Percentiles rank a stretch among this genome's conserved stretches.
phyloP scores from a whole-genome alignment of 257 asterid genomes.

The Agastache rugosa region DNA sequence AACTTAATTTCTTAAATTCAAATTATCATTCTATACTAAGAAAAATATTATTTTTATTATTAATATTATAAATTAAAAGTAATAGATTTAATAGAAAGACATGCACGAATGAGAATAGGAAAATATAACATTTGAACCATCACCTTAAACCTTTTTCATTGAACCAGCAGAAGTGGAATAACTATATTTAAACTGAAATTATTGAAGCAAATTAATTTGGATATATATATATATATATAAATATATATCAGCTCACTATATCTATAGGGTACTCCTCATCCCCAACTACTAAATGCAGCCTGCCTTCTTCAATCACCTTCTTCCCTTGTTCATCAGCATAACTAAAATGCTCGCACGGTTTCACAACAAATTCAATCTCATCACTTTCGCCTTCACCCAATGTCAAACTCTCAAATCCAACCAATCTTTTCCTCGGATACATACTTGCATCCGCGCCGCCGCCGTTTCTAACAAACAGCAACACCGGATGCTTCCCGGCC shows the following conservation, averaged over 20 bases:
- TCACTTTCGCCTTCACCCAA: constrained; percentile 45
- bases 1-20: too few species aligned
- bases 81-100: too few species aligned
- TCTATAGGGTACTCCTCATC: constrained; percentile 48
- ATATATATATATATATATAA: too few species aligned
- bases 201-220: background rate
- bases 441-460: constrained; percentile 26
- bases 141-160: too few species aligned
- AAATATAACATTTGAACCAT: too few species aligned
- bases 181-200: too few species aligned
- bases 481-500: constrained; percentile 59
- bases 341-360: constrained; percentile 60
- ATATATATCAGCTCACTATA: constrained; percentile 43
- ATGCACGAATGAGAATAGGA: too few species aligned
- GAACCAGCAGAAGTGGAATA: too few species aligned
- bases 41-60: too few species aligned
- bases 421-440: constrained; percentile 48
- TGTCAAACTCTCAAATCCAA: constrained; percentile 55
- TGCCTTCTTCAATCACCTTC: constrained; percentile 58
- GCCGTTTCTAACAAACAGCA: constrained; percentile 47
- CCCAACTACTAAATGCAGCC: constrained; percentile 46
- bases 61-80: too few species aligned
- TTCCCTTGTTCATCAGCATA: constrained; percentile 51
- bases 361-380: constrained; percentile 42
- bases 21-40: too few species aligned